These are phyloP conservation scores for Aquilaria agallochum DNA, from an alignment of 441 rosid species.

Conservation along the genomic window DNA sequence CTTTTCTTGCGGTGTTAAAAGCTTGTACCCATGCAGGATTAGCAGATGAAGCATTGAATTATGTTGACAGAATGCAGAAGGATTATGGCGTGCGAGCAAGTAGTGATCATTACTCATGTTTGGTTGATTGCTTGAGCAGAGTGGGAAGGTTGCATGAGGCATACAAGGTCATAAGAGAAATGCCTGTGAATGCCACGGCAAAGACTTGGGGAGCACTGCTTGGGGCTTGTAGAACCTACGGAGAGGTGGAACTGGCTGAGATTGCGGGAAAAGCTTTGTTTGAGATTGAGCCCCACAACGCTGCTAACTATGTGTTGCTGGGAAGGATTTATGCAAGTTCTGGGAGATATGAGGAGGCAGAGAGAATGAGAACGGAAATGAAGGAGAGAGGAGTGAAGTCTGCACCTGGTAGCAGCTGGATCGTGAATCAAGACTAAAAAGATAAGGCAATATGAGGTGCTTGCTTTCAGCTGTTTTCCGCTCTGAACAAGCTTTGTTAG, in stretches of 20 bases:
- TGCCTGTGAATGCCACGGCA: slow-evolving; percentile 53
- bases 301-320: slow-evolving; percentile 50
- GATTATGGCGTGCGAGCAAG: slow-evolving; percentile 40
- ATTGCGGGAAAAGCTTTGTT: slow-evolving; percentile 45
- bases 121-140: slow-evolving; percentile 59
- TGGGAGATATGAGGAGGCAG: slow-evolving; percentile 63
- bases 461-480: no score
- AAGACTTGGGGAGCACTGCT: slow-evolving; percentile 73
- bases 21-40: slow-evolving; percentile 70
- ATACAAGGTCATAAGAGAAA: slow-evolving; percentile 39
- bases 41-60: slow-evolving; percentile 48
- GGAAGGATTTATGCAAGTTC: slow-evolving; percentile 48
- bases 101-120: slow-evolving; percentile 61
- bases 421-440: slow-evolving; percentile 27
- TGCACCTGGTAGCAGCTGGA: slow-evolving; percentile 65
- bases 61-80: slow-evolving; percentile 38
- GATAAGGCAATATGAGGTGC: no score
- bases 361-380: slow-evolving; percentile 53
- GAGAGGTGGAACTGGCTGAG: slow-evolving; percentile 58
- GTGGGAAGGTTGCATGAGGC: slow-evolving; percentile 61
- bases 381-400: slow-evolving; percentile 45
- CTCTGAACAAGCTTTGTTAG: no score
- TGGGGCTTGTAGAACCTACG: slow-evolving; percentile 61
- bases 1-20: slow-evolving; percentile 51
- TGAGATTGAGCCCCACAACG: slow-evolving; percentile 61